phyloP scores from a whole-genome alignment of 2,329 filamentous ascomycete genomes.

The Pyrenophora seminiperda region DNA sequence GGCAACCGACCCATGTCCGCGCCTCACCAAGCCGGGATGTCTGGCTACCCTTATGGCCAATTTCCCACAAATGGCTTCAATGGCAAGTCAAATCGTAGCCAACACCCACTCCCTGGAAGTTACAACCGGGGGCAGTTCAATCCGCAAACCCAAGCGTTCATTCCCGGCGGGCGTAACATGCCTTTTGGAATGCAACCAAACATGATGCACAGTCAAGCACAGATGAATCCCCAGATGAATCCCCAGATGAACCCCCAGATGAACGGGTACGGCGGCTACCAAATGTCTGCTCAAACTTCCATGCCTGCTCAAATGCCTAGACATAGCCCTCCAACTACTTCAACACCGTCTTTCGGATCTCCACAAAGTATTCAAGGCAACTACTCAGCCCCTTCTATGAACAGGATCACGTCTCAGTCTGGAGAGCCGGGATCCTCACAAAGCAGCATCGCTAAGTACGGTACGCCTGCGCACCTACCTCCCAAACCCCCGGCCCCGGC shows the following conservation, averaged over 20 bases:
- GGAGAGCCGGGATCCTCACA: slow-evolving; percentile 26
- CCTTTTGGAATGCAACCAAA: slow-evolving; percentile 42
- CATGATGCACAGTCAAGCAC: slow-evolving; percentile 38
- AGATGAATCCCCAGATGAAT: slow-evolving; percentile 29
- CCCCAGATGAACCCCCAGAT: slow-evolving; percentile 30
- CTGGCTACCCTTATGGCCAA: slow-evolving; percentile 76
- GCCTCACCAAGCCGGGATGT: slow-evolving; percentile 44
- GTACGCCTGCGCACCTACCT: slow-evolving; percentile 59
- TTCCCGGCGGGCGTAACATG: slow-evolving; percentile 63
- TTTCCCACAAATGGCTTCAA: slow-evolving; percentile 67
- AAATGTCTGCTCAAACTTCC: slow-evolving; percentile 28
- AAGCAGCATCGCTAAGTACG: slow-evolving; percentile 62
- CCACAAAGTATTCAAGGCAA: slow-evolving; percentile 34
- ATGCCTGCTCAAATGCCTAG: slow-evolving; percentile 36
- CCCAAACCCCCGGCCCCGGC: slow-evolving; percentile 59
- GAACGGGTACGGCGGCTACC: slow-evolving; percentile 37
- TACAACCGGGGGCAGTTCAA: slow-evolving; percentile 88
- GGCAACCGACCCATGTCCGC: slow-evolving; percentile 46
- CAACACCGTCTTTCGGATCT: slow-evolving; percentile 37
- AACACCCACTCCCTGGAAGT: slow-evolving; percentile 84
- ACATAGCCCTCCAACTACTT: slow-evolving; percentile 35
- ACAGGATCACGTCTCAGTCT: slow-evolving; percentile 34
- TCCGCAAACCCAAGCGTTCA: slow-evolving; percentile 89
- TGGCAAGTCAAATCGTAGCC: slow-evolving; percentile 68
- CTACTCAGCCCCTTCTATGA: slow-evolving; percentile 26